phyloP scores from a whole-genome alignment of 78 protist species.

The Cavenderia fasciculata region DNA sequence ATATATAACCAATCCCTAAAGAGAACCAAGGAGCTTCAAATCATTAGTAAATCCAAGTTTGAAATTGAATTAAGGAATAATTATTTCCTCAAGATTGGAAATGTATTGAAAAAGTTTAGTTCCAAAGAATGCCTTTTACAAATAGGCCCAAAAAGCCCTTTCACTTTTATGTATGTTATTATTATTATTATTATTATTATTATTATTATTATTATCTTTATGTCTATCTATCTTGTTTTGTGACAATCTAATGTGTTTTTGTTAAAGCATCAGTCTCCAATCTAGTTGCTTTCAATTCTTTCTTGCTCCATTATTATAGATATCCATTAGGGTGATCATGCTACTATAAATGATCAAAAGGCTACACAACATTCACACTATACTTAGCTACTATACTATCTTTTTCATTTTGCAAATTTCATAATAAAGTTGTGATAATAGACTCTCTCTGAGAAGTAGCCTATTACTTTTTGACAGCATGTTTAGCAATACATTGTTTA shows the following conservation, averaged over 20 bases:
- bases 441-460: not conserved
- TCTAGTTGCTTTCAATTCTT: constrained; percentile 21
- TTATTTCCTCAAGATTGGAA: constrained; percentile 21
- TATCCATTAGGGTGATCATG: not conserved
- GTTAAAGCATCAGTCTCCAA: not conserved
- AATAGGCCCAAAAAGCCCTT: constrained; percentile 1
- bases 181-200: not conserved
- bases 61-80: constrained; percentile 21
- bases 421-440: not conserved
- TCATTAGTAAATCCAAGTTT: not conserved
- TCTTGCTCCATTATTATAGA: constrained; percentile 25
- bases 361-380: not conserved
- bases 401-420: not conserved
- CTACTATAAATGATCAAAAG: not conserved
- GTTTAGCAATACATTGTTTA: constrained; percentile 45
- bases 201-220: not conserved
- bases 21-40: constrained; percentile 36
- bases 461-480: not conserved
- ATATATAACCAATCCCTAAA: not conserved
- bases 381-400: not conserved
- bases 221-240: not conserved
- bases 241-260: not conserved
- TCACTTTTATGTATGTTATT: constrained; percentile 17
- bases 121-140: constrained; percentile 42
- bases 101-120: constrained; percentile 8